Evolutionary conservation across 2,329 filamentous ascomycete species (phyloP).

Genomic region (Ampelomyces quisqualis): DNA sequence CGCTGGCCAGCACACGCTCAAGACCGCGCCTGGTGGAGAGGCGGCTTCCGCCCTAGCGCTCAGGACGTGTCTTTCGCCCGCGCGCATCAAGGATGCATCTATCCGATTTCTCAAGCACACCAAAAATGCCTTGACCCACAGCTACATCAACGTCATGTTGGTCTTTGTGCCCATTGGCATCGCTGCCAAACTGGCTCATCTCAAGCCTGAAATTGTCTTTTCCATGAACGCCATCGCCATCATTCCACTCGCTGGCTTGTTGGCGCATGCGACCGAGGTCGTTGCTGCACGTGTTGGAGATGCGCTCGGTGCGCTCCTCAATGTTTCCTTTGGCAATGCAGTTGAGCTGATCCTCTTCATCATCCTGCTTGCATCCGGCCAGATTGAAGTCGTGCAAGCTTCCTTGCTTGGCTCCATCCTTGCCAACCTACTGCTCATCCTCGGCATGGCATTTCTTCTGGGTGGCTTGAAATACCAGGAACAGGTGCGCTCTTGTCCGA

Average conservation of each 20-base stretch:
- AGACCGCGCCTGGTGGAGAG: slow-evolving; percentile 54
- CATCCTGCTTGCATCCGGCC: slow-evolving; percentile 55
- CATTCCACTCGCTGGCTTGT: slow-evolving; percentile 52
- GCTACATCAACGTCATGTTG: slow-evolving; percentile 75
- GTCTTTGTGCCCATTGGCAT: slow-evolving; percentile 80
- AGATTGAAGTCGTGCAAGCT: slow-evolving; percentile 90
- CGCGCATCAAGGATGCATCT: slow-evolving; percentile 54
- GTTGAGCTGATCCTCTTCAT: slow-evolving; percentile 56
- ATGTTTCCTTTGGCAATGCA: slow-evolving; percentile 56
- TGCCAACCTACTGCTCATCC: slow-evolving; percentile 81
- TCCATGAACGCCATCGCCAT: slow-evolving; percentile 55
- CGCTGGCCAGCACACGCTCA: slow-evolving; percentile 43
- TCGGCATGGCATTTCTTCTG: slow-evolving; percentile 88
- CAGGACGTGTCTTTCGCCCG: slow-evolving; percentile 45
- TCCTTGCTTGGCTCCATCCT: slow-evolving; percentile 87
- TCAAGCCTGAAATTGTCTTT: slow-evolving; percentile 50
- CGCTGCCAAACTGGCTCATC: slow-evolving; percentile 53
- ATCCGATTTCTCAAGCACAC: slow-evolving; percentile 56
- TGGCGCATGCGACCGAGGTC: slow-evolving; percentile 53
- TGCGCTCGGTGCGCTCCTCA: slow-evolving; percentile 52
- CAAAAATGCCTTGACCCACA: slow-evolving; percentile 65
- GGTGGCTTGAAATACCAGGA: slow-evolving; percentile 85
- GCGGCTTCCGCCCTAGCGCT: slow-evolving; percentile 55
- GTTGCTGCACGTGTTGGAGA: slow-evolving; percentile 52
- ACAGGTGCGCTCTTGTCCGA: slow-evolving; percentile 57